These are phyloP conservation scores for Bombardia bombarda DNA, from an alignment of 495 filamentous ascomycete genomes.

Conservation along the genomic window DNA sequence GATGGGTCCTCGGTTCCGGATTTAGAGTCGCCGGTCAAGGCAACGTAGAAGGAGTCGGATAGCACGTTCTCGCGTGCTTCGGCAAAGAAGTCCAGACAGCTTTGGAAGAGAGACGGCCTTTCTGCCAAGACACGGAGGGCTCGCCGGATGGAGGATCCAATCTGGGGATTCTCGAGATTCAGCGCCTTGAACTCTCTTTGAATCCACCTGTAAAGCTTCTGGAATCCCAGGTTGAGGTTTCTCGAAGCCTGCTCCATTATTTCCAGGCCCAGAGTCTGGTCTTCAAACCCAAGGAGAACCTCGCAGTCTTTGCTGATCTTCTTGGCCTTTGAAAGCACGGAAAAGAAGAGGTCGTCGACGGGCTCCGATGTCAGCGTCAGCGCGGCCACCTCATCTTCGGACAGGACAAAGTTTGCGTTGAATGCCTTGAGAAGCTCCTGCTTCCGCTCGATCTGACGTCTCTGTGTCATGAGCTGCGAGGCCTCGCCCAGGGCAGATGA, in stretches of 20 bases:
- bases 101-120: slow-evolving; percentile 82
- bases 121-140: slow-evolving; percentile 86
- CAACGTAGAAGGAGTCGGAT: slow-evolving; percentile 84
- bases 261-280: slow-evolving; percentile 76
- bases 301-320: slow-evolving; percentile 83
- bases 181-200: slow-evolving; percentile 87
- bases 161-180: slow-evolving; percentile 91
- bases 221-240: slow-evolving; percentile 82
- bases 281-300: slow-evolving; percentile 79
- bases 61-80: slow-evolving; percentile 83
- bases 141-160: slow-evolving; percentile 75
- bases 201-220: slow-evolving; percentile 92
- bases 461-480: slow-evolving; percentile 63
- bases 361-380: slow-evolving; percentile 71
- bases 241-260: slow-evolving; percentile 85
- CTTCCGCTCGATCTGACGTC: slow-evolving; percentile 73
- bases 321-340: slow-evolving; percentile 70
- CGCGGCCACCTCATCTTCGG: slow-evolving; percentile 64
- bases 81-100: slow-evolving; percentile 87
- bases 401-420: slow-evolving; percentile 73
- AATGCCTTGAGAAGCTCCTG: slow-evolving; percentile 78
- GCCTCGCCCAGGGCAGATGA: slow-evolving; percentile 73
- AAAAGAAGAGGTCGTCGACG: slow-evolving; percentile 82
- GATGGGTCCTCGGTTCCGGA: slow-evolving; percentile 37
- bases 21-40: slow-evolving; percentile 64